These are phyloP conservation scores for Albugo laibachii DNA, from an alignment of 352 stramenopile genomes.

Conservation along the genomic window DNA sequence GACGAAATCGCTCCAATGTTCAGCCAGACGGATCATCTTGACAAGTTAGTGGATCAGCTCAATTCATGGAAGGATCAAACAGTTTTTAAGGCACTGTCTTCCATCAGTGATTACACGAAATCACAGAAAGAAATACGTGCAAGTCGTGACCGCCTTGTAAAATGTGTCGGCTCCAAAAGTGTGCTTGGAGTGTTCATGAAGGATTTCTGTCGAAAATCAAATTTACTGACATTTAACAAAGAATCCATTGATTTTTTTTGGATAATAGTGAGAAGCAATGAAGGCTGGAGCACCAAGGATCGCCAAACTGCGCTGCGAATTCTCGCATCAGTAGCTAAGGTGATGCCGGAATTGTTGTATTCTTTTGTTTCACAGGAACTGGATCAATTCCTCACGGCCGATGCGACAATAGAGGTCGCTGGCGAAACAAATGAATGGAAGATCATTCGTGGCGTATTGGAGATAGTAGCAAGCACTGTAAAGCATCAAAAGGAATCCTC, in stretches of 20 bases:
- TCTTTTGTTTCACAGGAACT: slow-evolving; percentile 31
- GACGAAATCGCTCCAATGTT: slow-evolving; percentile 27
- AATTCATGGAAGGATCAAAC: slow-evolving; percentile 55
- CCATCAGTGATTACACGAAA: slow-evolving; percentile 31
- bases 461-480: too few species aligned
- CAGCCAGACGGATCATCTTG: slow-evolving; percentile 22
- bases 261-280: slow-evolving; percentile 17
- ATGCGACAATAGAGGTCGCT: neutral
- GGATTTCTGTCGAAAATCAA: slow-evolving; percentile 62
- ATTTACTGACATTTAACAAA: slow-evolving; percentile 43
- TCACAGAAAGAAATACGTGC: slow-evolving; percentile 23
- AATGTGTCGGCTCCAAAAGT: slow-evolving; percentile 59
- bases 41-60: slow-evolving; percentile 40
- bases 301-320: slow-evolving; percentile 37
- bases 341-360: slow-evolving; percentile 25
- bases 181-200: slow-evolving; percentile 59
- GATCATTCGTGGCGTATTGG: neutral
- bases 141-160: slow-evolving; percentile 46
- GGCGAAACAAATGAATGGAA: neutral
- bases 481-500: too few species aligned
- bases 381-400: slow-evolving; percentile 20
- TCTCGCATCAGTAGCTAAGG: slow-evolving; percentile 24
- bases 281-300: slow-evolving; percentile 13
- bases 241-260: slow-evolving; percentile 15
- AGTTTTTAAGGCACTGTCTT: slow-evolving; percentile 49